A percentile compares a stretch with the other conserved stretches of the same genome.
phyloP scores from a whole-genome alignment of 2,329 filamentous ascomycete species.

The Pseudonectria foliicola region DNA sequence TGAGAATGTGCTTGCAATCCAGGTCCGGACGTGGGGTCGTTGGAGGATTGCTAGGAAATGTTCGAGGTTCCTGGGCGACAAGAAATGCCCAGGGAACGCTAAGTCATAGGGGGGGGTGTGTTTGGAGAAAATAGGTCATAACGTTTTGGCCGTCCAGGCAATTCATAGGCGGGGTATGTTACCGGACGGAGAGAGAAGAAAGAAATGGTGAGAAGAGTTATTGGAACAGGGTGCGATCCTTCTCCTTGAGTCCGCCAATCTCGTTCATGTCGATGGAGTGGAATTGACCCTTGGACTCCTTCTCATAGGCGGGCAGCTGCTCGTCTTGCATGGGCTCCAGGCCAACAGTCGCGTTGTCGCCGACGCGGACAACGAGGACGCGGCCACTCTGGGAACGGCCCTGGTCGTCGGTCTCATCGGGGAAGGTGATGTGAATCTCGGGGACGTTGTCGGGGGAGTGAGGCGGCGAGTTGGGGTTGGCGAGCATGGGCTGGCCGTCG shows the following conservation, averaged over 20 bases:
- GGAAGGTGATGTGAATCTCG: conserved; percentile 97
- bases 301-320: conserved; percentile 81
- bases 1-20: conserved; percentile 15
- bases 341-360: conserved; percentile 76
- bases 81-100: conserved; percentile 10
- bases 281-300: conserved; percentile 71
- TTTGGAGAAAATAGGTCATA: conserved; percentile 19
- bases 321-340: conserved; percentile 80
- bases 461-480: conserved; percentile 68
- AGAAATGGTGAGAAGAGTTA: conserved; percentile 15
- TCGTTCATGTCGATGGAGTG: conserved; percentile 91
- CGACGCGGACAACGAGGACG: conserved; percentile 85
- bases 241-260: conserved; percentile 92
- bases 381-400: conserved; percentile 78
- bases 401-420: conserved; percentile 82
- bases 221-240: conserved; percentile 46
- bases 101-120: too few relatives aligned
- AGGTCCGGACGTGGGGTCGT: conserved; percentile 11
- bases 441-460: conserved; percentile 77
- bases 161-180: conserved; percentile 19
- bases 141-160: conserved; percentile 18
- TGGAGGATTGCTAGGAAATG: conserved; percentile 11
- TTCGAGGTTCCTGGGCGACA: conserved; percentile 10
- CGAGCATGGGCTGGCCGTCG: conserved; percentile 67
- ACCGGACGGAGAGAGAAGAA: conserved; percentile 9